Conservation (phyloP, 768 basidiomycete species). For the Dioszegia aurantiaca region DNA sequence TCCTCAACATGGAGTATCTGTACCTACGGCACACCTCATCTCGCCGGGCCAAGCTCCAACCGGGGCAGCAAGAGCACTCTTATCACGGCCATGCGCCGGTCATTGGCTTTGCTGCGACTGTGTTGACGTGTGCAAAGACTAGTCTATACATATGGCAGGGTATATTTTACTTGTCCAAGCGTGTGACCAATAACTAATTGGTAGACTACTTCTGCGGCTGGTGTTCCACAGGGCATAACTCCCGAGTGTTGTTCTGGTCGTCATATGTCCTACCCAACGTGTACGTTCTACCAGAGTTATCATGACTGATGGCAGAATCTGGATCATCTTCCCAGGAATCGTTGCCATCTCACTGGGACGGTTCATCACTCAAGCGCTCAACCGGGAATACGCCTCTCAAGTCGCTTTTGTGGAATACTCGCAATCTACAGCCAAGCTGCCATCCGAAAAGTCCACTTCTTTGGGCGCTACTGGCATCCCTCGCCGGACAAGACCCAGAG, state of each 20-base stretch:
- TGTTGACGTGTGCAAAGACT: constrained; percentile 85
- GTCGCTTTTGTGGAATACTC: constrained; percentile 34
- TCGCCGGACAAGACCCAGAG: background rate
- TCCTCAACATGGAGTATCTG: constrained; percentile 70
- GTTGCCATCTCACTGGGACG: constrained; percentile 63
- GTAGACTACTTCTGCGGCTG: constrained; percentile 52
- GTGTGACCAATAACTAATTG: background rate
- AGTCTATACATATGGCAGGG: constrained; percentile 77
- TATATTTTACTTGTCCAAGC: background rate
- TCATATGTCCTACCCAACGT: constrained; percentile 11
- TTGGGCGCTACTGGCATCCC: background rate
- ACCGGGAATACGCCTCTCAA: constrained; percentile 31
- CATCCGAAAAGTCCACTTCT: too few species aligned
- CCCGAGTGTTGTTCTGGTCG: constrained; percentile 52
- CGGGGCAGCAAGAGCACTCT: constrained; percentile 7
- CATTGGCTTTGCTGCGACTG: constrained; percentile 67
- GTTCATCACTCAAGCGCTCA: constrained; percentile 58
- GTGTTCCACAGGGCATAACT: constrained; percentile 71
- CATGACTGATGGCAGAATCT: constrained; percentile 61
- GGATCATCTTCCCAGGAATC: constrained; percentile 69
- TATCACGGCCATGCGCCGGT: constrained; percentile 63
- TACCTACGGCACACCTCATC: constrained; percentile 65
- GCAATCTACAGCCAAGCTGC: too few species aligned
- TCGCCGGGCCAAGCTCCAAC: constrained; percentile 20
- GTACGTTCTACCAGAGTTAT: constrained; percentile 10